Conservation (phyloP, 2,329 filamentous ascomycete genomes). For the Fusarium neocosmosporiellum region DNA sequence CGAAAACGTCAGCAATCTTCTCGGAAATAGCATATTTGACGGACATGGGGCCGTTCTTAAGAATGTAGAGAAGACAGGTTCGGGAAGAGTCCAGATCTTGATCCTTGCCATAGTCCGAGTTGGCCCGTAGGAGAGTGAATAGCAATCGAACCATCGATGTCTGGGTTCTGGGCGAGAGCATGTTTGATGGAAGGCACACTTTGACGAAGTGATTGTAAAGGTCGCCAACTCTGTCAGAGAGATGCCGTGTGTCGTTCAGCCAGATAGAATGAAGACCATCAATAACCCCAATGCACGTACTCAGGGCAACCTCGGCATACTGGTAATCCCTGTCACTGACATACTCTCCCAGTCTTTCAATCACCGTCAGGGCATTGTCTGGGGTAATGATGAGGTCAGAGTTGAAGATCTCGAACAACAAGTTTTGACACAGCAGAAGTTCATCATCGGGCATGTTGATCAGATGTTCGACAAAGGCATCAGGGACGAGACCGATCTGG, state of each 20-base stretch:
- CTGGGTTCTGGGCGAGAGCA: constrained; percentile 77
- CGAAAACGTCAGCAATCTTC: constrained; percentile 79
- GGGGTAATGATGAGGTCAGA: constrained; percentile 64
- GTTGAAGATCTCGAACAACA: constrained; percentile 64
- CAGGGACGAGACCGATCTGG: constrained; percentile 62
- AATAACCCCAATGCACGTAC: constrained; percentile 75
- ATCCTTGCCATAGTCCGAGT: constrained; percentile 73
- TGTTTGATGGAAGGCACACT: constrained; percentile 72
- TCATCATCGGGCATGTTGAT: constrained; percentile 63
- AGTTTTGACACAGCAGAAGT: constrained; percentile 61
- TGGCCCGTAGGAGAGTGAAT: constrained; percentile 73
- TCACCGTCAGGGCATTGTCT: constrained; percentile 58
- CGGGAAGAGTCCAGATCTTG: constrained; percentile 69
- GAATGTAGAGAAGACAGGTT: constrained; percentile 79
- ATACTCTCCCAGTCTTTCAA: constrained; percentile 63
- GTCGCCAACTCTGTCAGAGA: constrained; percentile 76
- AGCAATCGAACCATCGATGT: constrained; percentile 76
- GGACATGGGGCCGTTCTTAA: constrained; percentile 72
- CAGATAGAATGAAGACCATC: constrained; percentile 72
- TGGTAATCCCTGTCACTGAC: constrained; percentile 71
- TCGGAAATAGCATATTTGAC: constrained; percentile 82
- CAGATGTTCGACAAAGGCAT: constrained; percentile 61
- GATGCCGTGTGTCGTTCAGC: constrained; percentile 66
- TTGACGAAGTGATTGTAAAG: constrained; percentile 84
- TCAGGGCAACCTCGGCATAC: constrained; percentile 79